These are phyloP conservation scores for Trichosporon asahii DNA, from an alignment of 1,284 basidiomycete species.

Conservation along the genomic window DNA sequence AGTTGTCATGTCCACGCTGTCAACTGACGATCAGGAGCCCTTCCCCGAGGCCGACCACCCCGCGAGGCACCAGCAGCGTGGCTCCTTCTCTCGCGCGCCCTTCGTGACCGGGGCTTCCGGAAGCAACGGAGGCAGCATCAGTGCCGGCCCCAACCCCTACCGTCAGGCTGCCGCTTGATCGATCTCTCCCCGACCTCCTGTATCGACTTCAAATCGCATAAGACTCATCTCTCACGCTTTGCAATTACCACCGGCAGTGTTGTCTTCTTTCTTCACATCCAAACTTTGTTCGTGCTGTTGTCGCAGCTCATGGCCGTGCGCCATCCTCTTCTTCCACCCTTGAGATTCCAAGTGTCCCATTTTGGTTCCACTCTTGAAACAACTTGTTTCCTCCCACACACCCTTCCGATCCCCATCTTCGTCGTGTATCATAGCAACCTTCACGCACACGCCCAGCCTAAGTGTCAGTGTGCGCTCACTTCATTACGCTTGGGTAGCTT, in stretches of 20 bases:
- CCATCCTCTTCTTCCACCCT: neutral
- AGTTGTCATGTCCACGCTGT: neutral
- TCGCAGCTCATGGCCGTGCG: neutral
- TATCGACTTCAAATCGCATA: neutral
- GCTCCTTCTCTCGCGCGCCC: constrained; percentile 10
- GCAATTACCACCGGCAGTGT: neutral
- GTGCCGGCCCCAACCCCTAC: neutral
- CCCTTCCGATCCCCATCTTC: neutral
- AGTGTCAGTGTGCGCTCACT: neutral
- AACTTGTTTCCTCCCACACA: neutral
- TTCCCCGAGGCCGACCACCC: constrained; percentile 22
- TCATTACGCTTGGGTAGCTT: neutral
- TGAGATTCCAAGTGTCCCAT: neutral
- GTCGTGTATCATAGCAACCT: neutral
- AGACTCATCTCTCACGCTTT: neutral
- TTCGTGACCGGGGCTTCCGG: neutral
- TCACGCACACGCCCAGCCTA: neutral
- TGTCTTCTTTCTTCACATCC: neutral
- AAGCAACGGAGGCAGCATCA: neutral
- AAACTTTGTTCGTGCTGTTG: neutral
- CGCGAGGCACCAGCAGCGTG: constrained; percentile 10
- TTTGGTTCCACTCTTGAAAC: neutral
- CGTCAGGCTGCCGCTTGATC: neutral
- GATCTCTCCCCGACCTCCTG: neutral
- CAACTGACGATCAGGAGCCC: constrained; percentile 14